Conservation (phyloP, 2,329 filamentous ascomycete genomes). For the Xylariaceae sp. region DNA sequence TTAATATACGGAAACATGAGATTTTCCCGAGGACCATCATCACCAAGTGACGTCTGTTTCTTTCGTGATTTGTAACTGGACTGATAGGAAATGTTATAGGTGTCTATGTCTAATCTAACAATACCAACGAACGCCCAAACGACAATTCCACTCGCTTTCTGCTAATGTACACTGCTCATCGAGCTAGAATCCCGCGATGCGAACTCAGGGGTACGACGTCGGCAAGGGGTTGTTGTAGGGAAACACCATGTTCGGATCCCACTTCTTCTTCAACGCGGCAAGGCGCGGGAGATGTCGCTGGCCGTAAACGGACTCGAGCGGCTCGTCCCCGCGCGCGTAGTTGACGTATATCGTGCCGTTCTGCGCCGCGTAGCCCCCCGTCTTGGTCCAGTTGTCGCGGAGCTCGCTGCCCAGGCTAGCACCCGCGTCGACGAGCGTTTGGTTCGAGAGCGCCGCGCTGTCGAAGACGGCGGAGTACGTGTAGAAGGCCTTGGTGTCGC, state of each 20-base stretch:
- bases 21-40: no score
- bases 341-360: neutral
- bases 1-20: no score
- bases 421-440: constrained; percentile 5
- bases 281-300: constrained; percentile 13
- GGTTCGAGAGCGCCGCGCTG: neutral
- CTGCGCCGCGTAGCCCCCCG: neutral
- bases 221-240: neutral
- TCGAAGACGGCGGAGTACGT: constrained; percentile 2
- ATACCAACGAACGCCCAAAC: no score
- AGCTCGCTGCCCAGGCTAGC: constrained; percentile 13
- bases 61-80: no score
- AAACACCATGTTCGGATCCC: constrained; percentile 18
- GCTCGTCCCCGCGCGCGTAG: constrained; percentile 9
- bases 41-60: no score
- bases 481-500: constrained; percentile 18
- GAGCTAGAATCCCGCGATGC: no score
- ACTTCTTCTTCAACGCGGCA: constrained; percentile 15
- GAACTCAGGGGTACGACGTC: neutral
- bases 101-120: no score
- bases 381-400: neutral
- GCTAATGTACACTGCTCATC: no score
- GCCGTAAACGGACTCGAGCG: constrained; percentile 4
- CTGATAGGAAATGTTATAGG: no score
- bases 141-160: no score